phyloP scores from a whole-genome alignment of 1,139 yeast species.

The Hyphopichia burtonii region DNA sequence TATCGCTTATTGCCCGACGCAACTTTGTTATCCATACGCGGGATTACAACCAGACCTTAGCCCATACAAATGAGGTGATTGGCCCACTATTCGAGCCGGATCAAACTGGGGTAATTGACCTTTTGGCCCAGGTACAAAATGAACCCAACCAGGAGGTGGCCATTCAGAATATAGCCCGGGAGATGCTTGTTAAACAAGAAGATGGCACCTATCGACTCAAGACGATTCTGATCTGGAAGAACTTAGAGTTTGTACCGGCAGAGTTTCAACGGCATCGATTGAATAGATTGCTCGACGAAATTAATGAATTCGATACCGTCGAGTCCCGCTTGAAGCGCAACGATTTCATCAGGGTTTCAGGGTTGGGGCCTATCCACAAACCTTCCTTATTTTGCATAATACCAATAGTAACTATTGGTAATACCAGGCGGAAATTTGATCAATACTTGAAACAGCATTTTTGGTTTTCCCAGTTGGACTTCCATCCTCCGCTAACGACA shows the following conservation, averaged over 20 bases:
- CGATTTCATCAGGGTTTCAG: slow-evolving; percentile 12
- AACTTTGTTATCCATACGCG: slow-evolving; percentile 5
- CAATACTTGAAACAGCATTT: slow-evolving; percentile 38
- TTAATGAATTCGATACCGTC: slow-evolving; percentile 32
- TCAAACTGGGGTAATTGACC: not conserved
- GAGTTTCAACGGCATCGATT: slow-evolving; percentile 25
- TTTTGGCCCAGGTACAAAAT: not conserved
- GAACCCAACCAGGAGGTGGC: not conserved
- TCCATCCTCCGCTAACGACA: not conserved
- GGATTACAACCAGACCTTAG: not conserved
- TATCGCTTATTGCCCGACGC: slow-evolving; percentile 7
- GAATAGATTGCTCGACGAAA: slow-evolving; percentile 21
- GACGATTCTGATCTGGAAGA: slow-evolving; percentile 24
- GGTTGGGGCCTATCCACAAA: slow-evolving; percentile 10
- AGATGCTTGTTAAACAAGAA: not conserved
- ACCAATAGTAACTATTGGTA: slow-evolving; percentile 19
- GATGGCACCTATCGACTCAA: slow-evolving; percentile 8
- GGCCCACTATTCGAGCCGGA: not conserved
- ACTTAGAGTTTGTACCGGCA: slow-evolving; percentile 17
- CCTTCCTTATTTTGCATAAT: slow-evolving; percentile 27
- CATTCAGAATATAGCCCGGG: not conserved
- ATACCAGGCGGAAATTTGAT: slow-evolving; percentile 17
- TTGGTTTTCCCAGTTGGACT: slow-evolving; percentile 30
- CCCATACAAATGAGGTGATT: not conserved
- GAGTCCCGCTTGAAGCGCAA: slow-evolving; percentile 10